Conservation (phyloP, 768 basidiomycete genomes). For the Suillus alpinus region DNA sequence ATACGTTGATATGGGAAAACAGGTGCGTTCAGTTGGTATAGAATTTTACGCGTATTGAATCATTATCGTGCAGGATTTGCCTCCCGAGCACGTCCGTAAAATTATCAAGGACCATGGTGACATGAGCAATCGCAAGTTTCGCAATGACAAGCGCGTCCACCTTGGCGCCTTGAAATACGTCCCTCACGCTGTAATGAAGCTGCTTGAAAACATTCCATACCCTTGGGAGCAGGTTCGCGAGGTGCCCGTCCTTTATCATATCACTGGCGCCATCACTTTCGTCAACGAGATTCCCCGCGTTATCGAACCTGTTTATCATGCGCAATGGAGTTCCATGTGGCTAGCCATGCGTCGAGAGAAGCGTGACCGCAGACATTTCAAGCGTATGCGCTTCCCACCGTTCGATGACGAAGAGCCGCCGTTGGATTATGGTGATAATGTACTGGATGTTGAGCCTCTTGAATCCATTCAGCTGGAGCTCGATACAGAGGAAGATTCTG, state of each 20-base stretch:
- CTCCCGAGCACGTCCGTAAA: conserved; percentile 97
- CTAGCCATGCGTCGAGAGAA: conserved; percentile 98
- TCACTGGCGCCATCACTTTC: conserved; percentile 99
- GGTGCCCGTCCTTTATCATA: conserved; percentile 97
- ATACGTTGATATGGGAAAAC: conserved; percentile 90
- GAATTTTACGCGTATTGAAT: conserved; percentile 3
- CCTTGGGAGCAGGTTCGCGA: conserved; percentile 99
- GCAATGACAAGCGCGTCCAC: conserved; percentile 99
- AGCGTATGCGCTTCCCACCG: conserved; percentile 99
- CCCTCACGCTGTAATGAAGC: conserved; percentile 98
- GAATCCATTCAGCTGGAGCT: conserved; percentile 97
- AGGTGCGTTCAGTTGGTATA: conserved; percentile 48
- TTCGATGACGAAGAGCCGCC: conserved; percentile 99
- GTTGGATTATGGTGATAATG: conserved; percentile 98
- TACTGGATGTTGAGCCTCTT: conserved; percentile 94
- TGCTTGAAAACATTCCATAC: conserved; percentile 96
- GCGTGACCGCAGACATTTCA: conserved; percentile 97
- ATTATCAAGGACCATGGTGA: conserved; percentile 99
- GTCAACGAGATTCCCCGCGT: conserved; percentile 98
- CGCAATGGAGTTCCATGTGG: conserved; percentile 99
- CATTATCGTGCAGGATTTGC: conserved; percentile 64
- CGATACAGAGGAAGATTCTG: conserved; percentile 85
- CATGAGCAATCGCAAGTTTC: conserved; percentile 99
- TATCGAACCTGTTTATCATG: conserved; percentile 97
- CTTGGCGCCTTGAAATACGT: conserved; percentile 98